Conservation (phyloP, 1,139 yeast genomes). For the Petasospora fabianii region DNA sequence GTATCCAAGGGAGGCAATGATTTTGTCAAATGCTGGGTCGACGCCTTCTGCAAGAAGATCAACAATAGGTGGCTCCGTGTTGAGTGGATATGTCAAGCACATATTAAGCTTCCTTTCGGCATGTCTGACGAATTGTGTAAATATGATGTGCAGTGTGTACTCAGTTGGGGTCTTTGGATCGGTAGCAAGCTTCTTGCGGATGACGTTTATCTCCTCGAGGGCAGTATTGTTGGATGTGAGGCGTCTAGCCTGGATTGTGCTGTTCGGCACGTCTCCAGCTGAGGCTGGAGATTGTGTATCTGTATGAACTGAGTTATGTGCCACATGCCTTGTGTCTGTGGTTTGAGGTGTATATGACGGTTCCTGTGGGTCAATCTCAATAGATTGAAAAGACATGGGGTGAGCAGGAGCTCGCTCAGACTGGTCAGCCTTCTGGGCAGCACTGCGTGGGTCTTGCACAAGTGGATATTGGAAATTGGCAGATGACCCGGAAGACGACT, state of each 20-base stretch:
- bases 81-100: slow-evolving; percentile 66
- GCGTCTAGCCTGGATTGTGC: slow-evolving; percentile 6
- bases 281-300: background rate
- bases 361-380: slow-evolving; percentile 21
- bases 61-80: slow-evolving; percentile 76
- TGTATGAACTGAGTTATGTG: too few species aligned
- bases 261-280: background rate
- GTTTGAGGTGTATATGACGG: too few species aligned
- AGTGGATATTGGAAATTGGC: slow-evolving; percentile 3
- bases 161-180: slow-evolving; percentile 83
- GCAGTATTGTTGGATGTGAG: slow-evolving; percentile 14
- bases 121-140: slow-evolving; percentile 91
- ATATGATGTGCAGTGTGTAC: slow-evolving; percentile 87
- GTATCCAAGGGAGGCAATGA: slow-evolving; percentile 81
- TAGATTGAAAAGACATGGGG: slow-evolving; percentile 16
- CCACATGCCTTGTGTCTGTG: too few species aligned
- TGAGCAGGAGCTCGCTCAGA: slow-evolving; percentile 2
- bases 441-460: background rate
- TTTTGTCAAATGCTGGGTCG: slow-evolving; percentile 82
- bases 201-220: slow-evolving; percentile 21
- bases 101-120: slow-evolving; percentile 82
- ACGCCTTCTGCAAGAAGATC: slow-evolving; percentile 83
- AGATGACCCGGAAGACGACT: background rate
- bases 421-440: background rate
- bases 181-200: slow-evolving; percentile 42